A percentile compares a stretch with the other conserved stretches of the same genome.
phyloP scores from a whole-genome alignment of 768 basidiomycete genomes.

The Mycena vitilis region DNA sequence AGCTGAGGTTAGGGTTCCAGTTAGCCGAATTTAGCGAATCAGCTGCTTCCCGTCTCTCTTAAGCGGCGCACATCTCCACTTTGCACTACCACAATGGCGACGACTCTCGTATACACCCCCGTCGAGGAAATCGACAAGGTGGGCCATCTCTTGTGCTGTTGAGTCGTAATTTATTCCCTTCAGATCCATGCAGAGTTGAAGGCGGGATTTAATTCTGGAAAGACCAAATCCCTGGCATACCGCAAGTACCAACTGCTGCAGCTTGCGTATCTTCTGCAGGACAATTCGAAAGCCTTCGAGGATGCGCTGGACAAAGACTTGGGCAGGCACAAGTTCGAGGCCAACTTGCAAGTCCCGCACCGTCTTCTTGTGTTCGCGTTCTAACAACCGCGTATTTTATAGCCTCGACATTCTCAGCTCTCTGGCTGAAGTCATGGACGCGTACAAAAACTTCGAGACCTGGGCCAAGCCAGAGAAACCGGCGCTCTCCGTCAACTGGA shows the following conservation, averaged over 20 bases:
- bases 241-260: constrained; percentile 83
- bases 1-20: no score
- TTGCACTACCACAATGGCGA: neutral
- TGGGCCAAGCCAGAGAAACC: constrained; percentile 79
- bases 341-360: constrained; percentile 53
- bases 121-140: constrained; percentile 27
- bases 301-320: constrained; percentile 72
- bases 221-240: constrained; percentile 71
- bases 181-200: constrained; percentile 70
- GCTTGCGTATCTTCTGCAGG: constrained; percentile 78
- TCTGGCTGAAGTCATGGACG: constrained; percentile 62
- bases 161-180: neutral
- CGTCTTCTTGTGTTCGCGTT: neutral
- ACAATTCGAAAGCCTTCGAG: constrained; percentile 73
- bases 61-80: neutral
- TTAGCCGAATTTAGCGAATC: no score
- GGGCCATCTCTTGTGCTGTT: no score
- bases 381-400: neutral
- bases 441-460: constrained; percentile 73
- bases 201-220: constrained; percentile 72
- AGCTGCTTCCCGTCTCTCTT: neutral
- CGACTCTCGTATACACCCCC: constrained; percentile 14
- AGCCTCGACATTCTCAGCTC: constrained; percentile 73
- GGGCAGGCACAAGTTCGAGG: constrained; percentile 71
- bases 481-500: constrained; percentile 66